phyloP scores from a whole-genome alignment of 257 asterid genomes.

The Cynanchum wilfordii region DNA sequence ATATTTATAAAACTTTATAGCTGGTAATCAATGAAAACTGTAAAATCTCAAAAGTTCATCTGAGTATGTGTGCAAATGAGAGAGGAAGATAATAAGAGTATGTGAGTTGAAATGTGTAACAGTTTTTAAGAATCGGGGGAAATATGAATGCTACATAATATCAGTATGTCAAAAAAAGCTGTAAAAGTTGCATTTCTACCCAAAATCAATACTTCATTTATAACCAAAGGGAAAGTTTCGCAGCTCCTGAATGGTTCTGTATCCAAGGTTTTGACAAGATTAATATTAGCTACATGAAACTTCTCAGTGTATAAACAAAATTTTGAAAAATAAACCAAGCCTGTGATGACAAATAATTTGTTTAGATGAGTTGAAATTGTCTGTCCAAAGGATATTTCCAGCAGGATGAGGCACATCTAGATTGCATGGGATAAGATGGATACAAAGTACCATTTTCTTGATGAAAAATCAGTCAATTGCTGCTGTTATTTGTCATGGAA shows the following conservation, averaged over 20 bases:
- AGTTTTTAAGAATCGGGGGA: not conserved
- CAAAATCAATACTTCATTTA: not conserved
- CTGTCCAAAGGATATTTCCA: not conserved
- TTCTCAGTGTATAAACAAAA: not conserved
- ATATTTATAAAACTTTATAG: not conserved
- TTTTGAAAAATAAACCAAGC: constrained; percentile 6
- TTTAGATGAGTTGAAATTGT: not conserved
- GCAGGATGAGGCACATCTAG: not conserved
- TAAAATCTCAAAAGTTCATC: not conserved
- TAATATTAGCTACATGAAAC: not conserved
- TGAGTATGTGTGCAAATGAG: not conserved
- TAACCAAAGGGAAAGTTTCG: not conserved
- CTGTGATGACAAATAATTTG: not conserved
- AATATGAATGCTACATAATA: not conserved
- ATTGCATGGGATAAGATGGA: not conserved
- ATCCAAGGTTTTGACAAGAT: not conserved
- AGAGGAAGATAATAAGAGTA: not conserved
- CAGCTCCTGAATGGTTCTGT: not conserved
- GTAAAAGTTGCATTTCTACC: not conserved
- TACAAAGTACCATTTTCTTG: not conserved
- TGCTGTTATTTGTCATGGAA: not conserved
- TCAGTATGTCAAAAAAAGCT: not conserved
- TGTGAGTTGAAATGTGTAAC: not conserved
- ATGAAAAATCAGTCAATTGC: not conserved
- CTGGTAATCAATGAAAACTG: not conserved